Evolutionary conservation across 768 basidiomycete species (phyloP).

Genomic region (Chalciporus chontae): DNA sequence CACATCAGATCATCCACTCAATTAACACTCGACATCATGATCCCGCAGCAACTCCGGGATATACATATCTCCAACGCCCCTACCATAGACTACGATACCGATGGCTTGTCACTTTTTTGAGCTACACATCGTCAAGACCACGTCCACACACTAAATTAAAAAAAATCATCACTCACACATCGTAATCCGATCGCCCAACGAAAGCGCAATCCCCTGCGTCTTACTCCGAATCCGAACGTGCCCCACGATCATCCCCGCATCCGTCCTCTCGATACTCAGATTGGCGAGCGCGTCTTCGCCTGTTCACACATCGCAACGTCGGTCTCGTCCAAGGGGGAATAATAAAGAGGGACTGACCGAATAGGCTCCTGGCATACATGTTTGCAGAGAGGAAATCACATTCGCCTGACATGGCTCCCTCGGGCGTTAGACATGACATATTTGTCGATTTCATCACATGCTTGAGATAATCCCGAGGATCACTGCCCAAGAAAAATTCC

Average conservation of each 20-base stretch:
- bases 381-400: constrained; percentile 97
- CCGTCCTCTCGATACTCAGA: constrained; percentile 84
- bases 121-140: constrained; percentile 23
- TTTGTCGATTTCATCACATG: constrained; percentile 97
- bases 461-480: constrained; percentile 84
- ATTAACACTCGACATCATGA: too few relatives aligned
- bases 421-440: constrained; percentile 95
- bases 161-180: constrained; percentile 45
- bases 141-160: neutral
- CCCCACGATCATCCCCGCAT: constrained; percentile 77
- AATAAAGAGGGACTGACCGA: constrained; percentile 55
- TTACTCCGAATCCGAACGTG: constrained; percentile 97
- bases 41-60: too few relatives aligned
- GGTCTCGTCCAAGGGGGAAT: too few relatives aligned
- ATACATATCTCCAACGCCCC: too few relatives aligned
- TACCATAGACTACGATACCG: neutral
- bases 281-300: constrained; percentile 97
- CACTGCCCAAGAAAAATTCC: constrained; percentile 38
- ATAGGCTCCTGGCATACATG: constrained; percentile 91
- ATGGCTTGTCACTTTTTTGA: constrained; percentile 41
- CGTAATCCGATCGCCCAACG: constrained; percentile 86
- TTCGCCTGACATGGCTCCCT: constrained; percentile 83
- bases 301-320: constrained; percentile 24
- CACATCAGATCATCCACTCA: too few relatives aligned
- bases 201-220: constrained; percentile 95